phyloP scores from a whole-genome alignment of 352 stramenopile species.

The Phytophthora agathidicida region DNA sequence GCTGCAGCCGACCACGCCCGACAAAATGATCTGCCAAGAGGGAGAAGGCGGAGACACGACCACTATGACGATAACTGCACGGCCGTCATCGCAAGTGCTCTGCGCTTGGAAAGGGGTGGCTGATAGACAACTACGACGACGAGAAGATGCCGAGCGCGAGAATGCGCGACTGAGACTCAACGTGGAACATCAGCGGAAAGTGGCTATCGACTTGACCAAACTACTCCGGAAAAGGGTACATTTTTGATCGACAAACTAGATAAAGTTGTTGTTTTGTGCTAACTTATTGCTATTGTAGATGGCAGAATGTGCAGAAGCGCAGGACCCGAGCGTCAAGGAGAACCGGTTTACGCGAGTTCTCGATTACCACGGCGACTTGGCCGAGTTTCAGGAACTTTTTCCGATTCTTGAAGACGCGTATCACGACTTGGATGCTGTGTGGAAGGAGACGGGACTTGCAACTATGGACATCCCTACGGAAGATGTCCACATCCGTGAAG shows the following conservation, averaged over 20 bases:
- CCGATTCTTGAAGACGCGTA: slow-evolving; percentile 34
- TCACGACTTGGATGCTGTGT: slow-evolving; percentile 31
- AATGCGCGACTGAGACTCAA: slow-evolving; percentile 46
- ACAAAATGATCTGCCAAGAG: slow-evolving; percentile 23
- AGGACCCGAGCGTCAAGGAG: slow-evolving; percentile 27
- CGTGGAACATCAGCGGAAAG: slow-evolving; percentile 43
- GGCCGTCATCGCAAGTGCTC: slow-evolving; percentile 29
- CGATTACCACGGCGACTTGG: slow-evolving; percentile 33
- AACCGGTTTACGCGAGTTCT: slow-evolving; percentile 26
- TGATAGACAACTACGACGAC: slow-evolving; percentile 35
- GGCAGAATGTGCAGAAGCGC: slow-evolving; percentile 25
- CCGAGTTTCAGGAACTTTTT: slow-evolving; percentile 38
- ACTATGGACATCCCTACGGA: slow-evolving; percentile 34
- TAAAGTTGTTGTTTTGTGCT: slow-evolving; percentile 2
- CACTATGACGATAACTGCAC: slow-evolving; percentile 2
- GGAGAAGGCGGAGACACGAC: background rate
- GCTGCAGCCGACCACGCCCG: slow-evolving; percentile 19
- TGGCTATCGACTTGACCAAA: slow-evolving; percentile 31
- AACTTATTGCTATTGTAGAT: slow-evolving; percentile 16
- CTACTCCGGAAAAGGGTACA: slow-evolving; percentile 23
- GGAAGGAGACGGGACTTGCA: slow-evolving; percentile 32
- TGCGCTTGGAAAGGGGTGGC: slow-evolving; percentile 39
- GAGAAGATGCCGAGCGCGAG: slow-evolving; percentile 43
- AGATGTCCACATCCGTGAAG: slow-evolving; percentile 42
- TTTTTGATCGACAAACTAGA: background rate